Base-by-base conservation (phyloP, 129 eudicot species). In the Centaurea solstitialis region DNA sequence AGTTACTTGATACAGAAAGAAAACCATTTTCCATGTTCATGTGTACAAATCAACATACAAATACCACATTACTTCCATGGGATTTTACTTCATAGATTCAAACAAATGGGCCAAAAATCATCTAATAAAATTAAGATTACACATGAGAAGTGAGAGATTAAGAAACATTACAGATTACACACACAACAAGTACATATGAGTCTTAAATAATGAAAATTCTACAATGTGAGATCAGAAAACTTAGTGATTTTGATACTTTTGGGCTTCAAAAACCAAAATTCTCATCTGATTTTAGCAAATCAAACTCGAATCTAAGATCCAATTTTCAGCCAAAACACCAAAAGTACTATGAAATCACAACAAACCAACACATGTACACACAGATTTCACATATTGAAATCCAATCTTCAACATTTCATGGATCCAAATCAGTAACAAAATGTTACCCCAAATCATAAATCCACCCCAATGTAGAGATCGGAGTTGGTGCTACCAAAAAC, bases 221-320 rank as follows among this genome's bases (percentile, higher is more conserved):
- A n/a, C 20, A 35, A 74, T 30, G 68, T 47, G 75, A 81, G 79
- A 81, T 81, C 76, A 81, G 72, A 79, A 70, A 79, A 50, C 47
- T 50, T 79, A n/a, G 7, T 23, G 35, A 35, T 69, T 65, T 57
- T n/a, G 65, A 57, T 57, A 17, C 22, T 57, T 37, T 69, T 12
- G 18, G 20, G 28, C 4, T 26, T 21, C 2, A 33, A 59, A 57
- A 82, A 47, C 40, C 22, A 15, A 47, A 18, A 75, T 12, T 20
- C 62, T 47, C 64, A 47, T 74, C 37, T 26, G 2, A 64, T 40
- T 62, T 26, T 61, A 65, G 62, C 40, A 26, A 75, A 75, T 70
- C 76, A 26, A 75, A 75, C 47, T 15, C 79, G 38, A 76, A 68
- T 50, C 83, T n/a, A 71, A 72, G 82, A 83, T 77, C 86, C 74